Evolutionary conservation across 495 filamentous ascomycete genomes (phyloP).

Genomic region (Rhizodiscina lignyota): DNA sequence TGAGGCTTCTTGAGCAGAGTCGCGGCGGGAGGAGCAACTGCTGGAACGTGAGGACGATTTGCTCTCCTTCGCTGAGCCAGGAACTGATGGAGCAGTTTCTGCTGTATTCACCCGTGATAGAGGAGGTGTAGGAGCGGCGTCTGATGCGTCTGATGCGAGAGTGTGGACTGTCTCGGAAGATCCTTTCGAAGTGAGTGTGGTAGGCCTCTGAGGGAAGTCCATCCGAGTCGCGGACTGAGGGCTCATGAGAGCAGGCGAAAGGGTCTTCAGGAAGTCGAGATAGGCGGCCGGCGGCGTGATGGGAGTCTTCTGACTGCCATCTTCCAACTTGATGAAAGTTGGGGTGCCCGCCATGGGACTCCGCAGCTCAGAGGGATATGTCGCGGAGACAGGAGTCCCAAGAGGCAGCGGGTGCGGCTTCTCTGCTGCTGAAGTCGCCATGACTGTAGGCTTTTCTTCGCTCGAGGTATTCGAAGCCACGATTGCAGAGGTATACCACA

Average conservation of each 20-base stretch:
- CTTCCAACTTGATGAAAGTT: slow-evolving; percentile 32
- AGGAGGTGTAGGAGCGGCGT: no score
- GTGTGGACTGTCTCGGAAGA: slow-evolving; percentile 11
- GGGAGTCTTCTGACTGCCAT: slow-evolving; percentile 47
- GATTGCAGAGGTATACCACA: background rate
- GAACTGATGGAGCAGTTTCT: no score
- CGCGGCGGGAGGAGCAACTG: slow-evolving; percentile 4
- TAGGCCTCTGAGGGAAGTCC: no score
- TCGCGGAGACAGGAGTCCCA: slow-evolving; percentile 59
- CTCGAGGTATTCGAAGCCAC: slow-evolving; percentile 3
- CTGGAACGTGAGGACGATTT: slow-evolving; percentile 12
- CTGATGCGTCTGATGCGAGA: no score
- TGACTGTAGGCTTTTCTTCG: slow-evolving; percentile 7
- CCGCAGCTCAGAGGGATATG: slow-evolving; percentile 62
- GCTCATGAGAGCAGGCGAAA: slow-evolving; percentile 46
- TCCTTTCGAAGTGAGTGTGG: slow-evolving; percentile 7
- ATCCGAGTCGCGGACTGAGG: slow-evolving; percentile 19
- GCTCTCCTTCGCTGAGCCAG: no score
- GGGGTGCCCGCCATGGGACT: slow-evolving; percentile 37
- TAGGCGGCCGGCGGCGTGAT: slow-evolving; percentile 89
- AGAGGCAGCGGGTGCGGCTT: slow-evolving; percentile 57
- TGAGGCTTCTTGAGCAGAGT: background rate
- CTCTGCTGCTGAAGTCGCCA: slow-evolving; percentile 18
- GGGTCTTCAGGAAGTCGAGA: slow-evolving; percentile 73
- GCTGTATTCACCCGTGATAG: background rate